A percentile compares a stretch with the other conserved stretches of the same genome.
Evolutionary conservation across 345 rosid species (phyloP).

Genomic region (Firmiana major): DNA sequence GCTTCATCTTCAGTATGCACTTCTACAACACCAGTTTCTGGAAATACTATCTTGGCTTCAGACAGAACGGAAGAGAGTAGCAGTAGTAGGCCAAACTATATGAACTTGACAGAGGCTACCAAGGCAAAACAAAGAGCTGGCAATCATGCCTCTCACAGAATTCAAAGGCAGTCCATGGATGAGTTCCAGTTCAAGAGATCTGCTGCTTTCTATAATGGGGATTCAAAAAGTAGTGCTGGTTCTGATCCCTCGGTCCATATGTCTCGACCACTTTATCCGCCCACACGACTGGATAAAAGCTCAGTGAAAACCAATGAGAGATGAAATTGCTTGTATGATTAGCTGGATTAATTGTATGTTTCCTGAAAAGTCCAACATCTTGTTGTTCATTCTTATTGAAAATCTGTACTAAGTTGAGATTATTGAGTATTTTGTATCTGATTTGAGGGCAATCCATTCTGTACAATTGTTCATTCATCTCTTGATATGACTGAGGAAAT

Average conservation of each 20-base stretch:
- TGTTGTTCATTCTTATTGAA: not conserved
- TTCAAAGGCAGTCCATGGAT: constrained; percentile 85
- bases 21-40: constrained; percentile 65
- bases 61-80: constrained; percentile 50
- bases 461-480: not conserved
- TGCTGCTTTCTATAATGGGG: constrained; percentile 39
- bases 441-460: not conserved
- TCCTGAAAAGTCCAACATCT: not conserved
- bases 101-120: constrained; percentile 78
- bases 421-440: not conserved
- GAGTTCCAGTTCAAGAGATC: constrained; percentile 74
- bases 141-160: constrained; percentile 30
- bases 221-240: constrained; percentile 32
- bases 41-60: constrained; percentile 48
- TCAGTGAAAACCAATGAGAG: constrained; percentile 24
- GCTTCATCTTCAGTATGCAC: constrained; percentile 75
- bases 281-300: constrained; percentile 36
- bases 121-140: constrained; percentile 61
- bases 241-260: constrained; percentile 43
- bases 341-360: not conserved
- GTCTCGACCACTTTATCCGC: constrained; percentile 47
- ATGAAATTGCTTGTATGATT: constrained; percentile 8
- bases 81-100: constrained; percentile 58
- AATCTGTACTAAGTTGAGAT: not conserved
- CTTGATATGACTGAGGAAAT: not conserved